phyloP scores from a whole-genome alignment of 768 basidiomycete species.

The Xanthoconium purpureum region DNA sequence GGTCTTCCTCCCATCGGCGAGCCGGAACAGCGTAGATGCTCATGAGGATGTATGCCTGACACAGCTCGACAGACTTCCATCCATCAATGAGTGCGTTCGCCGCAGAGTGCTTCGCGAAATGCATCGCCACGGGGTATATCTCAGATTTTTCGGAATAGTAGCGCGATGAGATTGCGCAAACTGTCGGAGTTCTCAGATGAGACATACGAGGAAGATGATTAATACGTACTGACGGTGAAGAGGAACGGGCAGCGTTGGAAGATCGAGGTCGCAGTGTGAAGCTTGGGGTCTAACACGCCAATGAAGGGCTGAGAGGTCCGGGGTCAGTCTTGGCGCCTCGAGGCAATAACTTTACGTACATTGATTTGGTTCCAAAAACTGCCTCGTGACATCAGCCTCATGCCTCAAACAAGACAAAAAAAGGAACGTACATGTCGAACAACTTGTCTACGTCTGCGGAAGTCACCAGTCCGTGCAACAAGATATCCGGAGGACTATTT shows the following conservation, averaged over 20 bases:
- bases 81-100: conserved; percentile 78
- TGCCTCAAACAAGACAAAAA: not conserved
- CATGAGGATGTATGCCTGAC: conserved; percentile 90
- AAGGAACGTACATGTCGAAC: conserved; percentile 69
- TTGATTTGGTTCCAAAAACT: conserved; percentile 74
- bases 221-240: conserved; percentile 74
- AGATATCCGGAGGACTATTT: conserved; percentile 77
- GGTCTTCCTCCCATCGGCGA: conserved; percentile 83
- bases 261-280: conserved; percentile 77
- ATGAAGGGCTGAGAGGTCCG: conserved; percentile 48
- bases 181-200: conserved; percentile 31
- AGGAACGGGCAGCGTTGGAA: conserved; percentile 87
- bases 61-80: conserved; percentile 83
- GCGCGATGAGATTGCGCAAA: conserved; percentile 84
- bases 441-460: conserved; percentile 76
- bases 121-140: conserved; percentile 86
- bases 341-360: conserved; percentile 37
- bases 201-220: not conserved
- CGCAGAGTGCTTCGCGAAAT: conserved; percentile 80
- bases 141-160: conserved; percentile 78
- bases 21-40: conserved; percentile 78
- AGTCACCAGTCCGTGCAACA: conserved; percentile 76
- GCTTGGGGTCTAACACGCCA: conserved; percentile 72
- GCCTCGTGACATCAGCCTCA: conserved; percentile 1
- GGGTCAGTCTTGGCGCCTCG: not conserved